Conservation (phyloP, 352 stramenopile species). For the Phytophthora syringae region DNA sequence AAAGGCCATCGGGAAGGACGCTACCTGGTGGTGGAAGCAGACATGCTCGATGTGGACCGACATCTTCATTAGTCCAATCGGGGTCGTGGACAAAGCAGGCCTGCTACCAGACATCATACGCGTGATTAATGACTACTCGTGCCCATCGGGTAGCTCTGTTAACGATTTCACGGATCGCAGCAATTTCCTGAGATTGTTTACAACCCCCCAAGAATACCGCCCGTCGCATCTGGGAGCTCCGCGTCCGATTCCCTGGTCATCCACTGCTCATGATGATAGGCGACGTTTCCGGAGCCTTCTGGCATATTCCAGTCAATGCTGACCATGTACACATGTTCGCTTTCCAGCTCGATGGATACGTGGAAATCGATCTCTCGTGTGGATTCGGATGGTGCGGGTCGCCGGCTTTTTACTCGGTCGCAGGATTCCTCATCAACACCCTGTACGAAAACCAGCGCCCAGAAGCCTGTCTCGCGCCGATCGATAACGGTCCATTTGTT, state of each 20-base stretch:
- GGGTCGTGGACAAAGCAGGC: neutral
- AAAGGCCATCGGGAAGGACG: constrained; percentile 5
- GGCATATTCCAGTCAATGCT: neutral
- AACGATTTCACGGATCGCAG: constrained; percentile 11
- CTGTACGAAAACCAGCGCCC: neutral
- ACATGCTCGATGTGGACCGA: neutral
- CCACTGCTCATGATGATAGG: constrained; percentile 6
- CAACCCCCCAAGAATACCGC: neutral
- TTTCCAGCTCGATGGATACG: neutral
- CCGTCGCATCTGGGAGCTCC: neutral
- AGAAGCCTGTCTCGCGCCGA: neutral
- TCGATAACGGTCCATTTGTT: neutral
- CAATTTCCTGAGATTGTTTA: neutral
- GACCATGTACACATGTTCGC: constrained; percentile 1
- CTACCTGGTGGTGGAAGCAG: constrained; percentile 4
- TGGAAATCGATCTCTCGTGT: neutral
- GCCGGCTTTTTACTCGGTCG: neutral
- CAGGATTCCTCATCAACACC: neutral
- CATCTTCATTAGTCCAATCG: constrained; percentile 7
- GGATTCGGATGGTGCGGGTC: constrained; percentile 4
- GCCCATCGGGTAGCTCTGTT: neutral
- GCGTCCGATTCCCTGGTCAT: neutral
- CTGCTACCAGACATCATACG: neutral
- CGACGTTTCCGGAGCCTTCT: neutral
- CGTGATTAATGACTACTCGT: constrained; percentile 5